Conservation (phyloP, 768 basidiomycete species). For the Leccinum disarticulatum region DNA sequence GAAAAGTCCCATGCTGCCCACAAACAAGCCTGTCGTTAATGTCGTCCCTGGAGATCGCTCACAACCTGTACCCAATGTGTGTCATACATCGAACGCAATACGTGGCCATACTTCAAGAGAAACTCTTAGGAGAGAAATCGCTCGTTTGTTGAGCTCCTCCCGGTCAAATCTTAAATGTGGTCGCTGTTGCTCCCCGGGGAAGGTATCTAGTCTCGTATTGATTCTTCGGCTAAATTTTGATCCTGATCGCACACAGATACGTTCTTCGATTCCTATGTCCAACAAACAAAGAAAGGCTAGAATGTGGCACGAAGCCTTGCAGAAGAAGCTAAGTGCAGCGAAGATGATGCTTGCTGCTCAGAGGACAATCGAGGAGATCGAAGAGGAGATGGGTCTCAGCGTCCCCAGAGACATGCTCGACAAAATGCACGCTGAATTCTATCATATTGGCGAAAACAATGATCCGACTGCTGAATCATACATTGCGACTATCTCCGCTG, state of each 20-base stretch:
- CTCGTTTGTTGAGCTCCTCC: not conserved
- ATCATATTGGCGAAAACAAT: not conserved
- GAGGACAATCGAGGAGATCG: not conserved
- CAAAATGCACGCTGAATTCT: not conserved
- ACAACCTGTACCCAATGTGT: not conserved
- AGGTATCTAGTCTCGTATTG: not conserved
- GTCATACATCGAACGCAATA: not conserved
- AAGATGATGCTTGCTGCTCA: conserved; percentile 2
- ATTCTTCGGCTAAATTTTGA: not conserved
- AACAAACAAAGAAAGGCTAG: not conserved
- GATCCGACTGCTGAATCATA: not conserved
- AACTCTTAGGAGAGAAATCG: not conserved
- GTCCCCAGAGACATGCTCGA: not conserved
- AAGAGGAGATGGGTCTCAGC: not conserved
- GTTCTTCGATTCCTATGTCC: not conserved
- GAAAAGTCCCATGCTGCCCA: not conserved
- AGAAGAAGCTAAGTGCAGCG: not conserved
- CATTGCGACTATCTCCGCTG: not conserved
- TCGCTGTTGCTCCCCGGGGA: not conserved
- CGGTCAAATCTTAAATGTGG: not conserved
- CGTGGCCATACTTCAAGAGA: not conserved
- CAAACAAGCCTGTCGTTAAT: not conserved
- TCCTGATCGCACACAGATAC: not conserved
- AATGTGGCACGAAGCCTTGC: not conserved
- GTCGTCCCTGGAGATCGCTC: not conserved